A percentile compares a stretch with the other conserved stretches of the same genome.
Conservation (phyloP, 768 basidiomycete species). For the Boletus barrowsii region DNA sequence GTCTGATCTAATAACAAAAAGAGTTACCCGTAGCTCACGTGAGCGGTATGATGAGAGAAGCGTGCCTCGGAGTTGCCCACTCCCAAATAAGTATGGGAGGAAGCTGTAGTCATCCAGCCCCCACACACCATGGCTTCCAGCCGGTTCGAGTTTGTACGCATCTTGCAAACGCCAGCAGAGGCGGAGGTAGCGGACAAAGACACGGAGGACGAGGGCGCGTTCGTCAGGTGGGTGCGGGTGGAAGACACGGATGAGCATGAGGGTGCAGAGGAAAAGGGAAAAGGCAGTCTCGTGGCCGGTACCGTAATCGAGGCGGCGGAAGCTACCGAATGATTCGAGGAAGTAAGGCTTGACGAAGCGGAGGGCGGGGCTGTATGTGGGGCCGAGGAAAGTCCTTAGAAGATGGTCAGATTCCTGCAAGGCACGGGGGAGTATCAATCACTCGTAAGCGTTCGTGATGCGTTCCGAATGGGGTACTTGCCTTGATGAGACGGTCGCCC, state of each 20-base stretch:
- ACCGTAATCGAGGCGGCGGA: conserved; percentile 91
- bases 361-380: conserved; percentile 41
- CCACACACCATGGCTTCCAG: conserved; percentile 98
- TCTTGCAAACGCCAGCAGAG: conserved; percentile 88
- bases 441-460: background rate
- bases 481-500: conserved; percentile 76
- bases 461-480: conserved; percentile 27
- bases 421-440: background rate
- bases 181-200: conserved; percentile 75
- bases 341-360: conserved; percentile 78
- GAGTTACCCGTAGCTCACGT: conserved; percentile 2
- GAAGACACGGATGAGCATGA: conserved; percentile 68
- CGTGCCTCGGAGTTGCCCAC: conserved; percentile 80
- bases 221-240: conserved; percentile 59
- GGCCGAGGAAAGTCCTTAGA: conserved; percentile 47
- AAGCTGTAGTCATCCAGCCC: conserved; percentile 92
- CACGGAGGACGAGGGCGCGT: conserved; percentile 50
- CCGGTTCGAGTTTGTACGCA: conserved; percentile 87
- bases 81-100: conserved; percentile 87
- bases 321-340: conserved; percentile 82
- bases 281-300: conserved; percentile 95
- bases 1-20: conserved; percentile 48
- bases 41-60: background rate
- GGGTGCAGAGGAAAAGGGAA: conserved; percentile 68
- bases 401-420: conserved; percentile 53